Conservation (phyloP, 2,329 filamentous ascomycete genomes). For the Colletotrichum musae region DNA sequence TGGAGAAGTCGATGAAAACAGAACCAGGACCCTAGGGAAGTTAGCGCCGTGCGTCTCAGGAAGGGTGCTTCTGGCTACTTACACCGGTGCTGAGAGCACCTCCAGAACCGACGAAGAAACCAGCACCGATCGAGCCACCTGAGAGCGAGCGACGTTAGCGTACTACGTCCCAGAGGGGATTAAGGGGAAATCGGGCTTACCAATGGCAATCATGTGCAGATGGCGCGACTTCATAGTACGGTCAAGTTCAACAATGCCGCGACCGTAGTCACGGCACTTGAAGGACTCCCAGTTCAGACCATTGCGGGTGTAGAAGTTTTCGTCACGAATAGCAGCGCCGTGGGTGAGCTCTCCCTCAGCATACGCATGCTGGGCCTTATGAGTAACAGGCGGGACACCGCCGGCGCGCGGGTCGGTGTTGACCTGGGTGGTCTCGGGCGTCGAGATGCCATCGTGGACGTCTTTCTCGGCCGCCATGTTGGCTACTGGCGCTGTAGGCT, state of each 20-base stretch:
- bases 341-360: slow-evolving; percentile 7
- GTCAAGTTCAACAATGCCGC: slow-evolving; percentile 45
- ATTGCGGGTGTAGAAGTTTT: slow-evolving; percentile 43
- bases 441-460: slow-evolving; percentile 34
- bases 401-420: slow-evolving; percentile 19
- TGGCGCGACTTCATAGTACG: slow-evolving; percentile 60
- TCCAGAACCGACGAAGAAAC: slow-evolving; percentile 74
- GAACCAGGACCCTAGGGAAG: slow-evolving; percentile 50
- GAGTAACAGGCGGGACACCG: neutral
- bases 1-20: slow-evolving; percentile 59
- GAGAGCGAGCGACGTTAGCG: neutral
- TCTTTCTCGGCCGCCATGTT: slow-evolving; percentile 31
- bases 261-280: slow-evolving; percentile 43
- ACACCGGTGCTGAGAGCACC: slow-evolving; percentile 63
- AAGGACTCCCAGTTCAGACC: slow-evolving; percentile 46
- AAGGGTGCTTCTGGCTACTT: slow-evolving; percentile 42
- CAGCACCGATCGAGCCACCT: slow-evolving; percentile 67
- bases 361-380: slow-evolving; percentile 6
- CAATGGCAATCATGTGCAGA: slow-evolving; percentile 67
- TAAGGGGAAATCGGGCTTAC: slow-evolving; percentile 36
- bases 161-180: neutral
- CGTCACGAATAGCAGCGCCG: slow-evolving; percentile 17
- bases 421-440: slow-evolving; percentile 35
- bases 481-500: neutral
- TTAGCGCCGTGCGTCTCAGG: slow-evolving; percentile 1